phyloP scores from a whole-genome alignment of 2,329 filamentous ascomycete genomes.

The Aureobasidium sp. region DNA sequence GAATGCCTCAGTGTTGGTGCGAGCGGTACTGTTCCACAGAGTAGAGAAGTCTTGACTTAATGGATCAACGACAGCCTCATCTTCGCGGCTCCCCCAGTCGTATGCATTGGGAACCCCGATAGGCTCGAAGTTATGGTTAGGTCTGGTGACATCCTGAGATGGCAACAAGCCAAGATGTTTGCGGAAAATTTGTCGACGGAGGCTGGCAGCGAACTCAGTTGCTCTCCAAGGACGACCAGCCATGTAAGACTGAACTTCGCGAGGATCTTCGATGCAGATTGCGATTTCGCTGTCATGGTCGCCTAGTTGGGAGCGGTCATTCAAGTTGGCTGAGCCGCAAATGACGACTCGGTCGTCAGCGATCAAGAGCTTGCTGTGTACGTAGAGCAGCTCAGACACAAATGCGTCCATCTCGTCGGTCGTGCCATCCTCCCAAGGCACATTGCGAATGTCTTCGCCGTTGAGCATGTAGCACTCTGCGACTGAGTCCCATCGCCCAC shows the following conservation, averaged over 20 bases:
- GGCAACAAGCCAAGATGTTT: slow-evolving; percentile 82
- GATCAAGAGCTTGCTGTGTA: slow-evolving; percentile 65
- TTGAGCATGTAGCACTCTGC: slow-evolving; percentile 75
- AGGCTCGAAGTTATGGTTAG: slow-evolving; percentile 49
- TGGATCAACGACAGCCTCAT: slow-evolving; percentile 61
- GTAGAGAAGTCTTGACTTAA: slow-evolving; percentile 58
- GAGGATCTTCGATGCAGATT: slow-evolving; percentile 75
- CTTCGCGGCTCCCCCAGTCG: slow-evolving; percentile 39
- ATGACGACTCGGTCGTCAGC: slow-evolving; percentile 76
- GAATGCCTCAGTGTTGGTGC: slow-evolving; percentile 72
- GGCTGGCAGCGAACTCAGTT: slow-evolving; percentile 65
- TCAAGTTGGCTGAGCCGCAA: slow-evolving; percentile 66
- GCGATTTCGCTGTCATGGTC: slow-evolving; percentile 82
- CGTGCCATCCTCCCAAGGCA: slow-evolving; percentile 50
- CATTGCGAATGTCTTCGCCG: slow-evolving; percentile 58
- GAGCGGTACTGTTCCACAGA: slow-evolving; percentile 66
- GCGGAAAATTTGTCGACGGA: slow-evolving; percentile 78
- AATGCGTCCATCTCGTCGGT: slow-evolving; percentile 52
- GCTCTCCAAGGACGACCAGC: slow-evolving; percentile 63
- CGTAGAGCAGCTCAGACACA: slow-evolving; percentile 54
- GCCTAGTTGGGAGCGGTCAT: slow-evolving; percentile 69
- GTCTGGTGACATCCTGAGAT: slow-evolving; percentile 58
- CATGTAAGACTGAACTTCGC: slow-evolving; percentile 63
- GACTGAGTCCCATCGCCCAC: slow-evolving; percentile 64
- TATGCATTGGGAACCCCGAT: slow-evolving; percentile 47